Conservation (phyloP, 1,284 basidiomycete genomes). For the Somion occarium region DNA sequence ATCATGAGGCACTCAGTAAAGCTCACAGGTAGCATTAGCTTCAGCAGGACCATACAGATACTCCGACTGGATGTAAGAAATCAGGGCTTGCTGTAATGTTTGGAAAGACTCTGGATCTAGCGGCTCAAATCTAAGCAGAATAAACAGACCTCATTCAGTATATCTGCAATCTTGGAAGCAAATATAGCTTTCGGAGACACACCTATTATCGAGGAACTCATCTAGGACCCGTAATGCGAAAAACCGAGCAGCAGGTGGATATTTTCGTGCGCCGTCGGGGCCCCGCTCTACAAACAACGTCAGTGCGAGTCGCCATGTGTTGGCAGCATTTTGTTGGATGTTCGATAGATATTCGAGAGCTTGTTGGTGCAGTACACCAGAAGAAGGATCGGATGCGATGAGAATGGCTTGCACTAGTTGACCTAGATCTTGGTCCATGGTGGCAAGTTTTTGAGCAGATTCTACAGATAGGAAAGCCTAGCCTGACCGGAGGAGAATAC, state of each 20-base stretch:
- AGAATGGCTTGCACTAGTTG: constrained; percentile 79
- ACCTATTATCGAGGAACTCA: constrained; percentile 84
- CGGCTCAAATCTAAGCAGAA: constrained; percentile 53
- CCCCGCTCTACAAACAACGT: constrained; percentile 65
- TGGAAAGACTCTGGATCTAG: constrained; percentile 67
- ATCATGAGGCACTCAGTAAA: constrained; percentile 5
- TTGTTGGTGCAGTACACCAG: constrained; percentile 65
- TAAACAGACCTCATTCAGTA: neutral
- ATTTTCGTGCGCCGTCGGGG: constrained; percentile 55
- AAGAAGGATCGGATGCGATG: constrained; percentile 78
- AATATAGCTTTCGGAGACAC: constrained; percentile 27
- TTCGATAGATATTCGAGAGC: constrained; percentile 78
- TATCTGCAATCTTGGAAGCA: neutral
- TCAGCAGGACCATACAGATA: constrained; percentile 77
- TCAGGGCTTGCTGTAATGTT: constrained; percentile 62
- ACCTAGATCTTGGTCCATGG: constrained; percentile 70
- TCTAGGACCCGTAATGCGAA: constrained; percentile 84
- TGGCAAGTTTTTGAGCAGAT: constrained; percentile 1
- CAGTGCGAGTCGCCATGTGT: constrained; percentile 78
- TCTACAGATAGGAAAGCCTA: constrained; percentile 1
- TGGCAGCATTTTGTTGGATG: constrained; percentile 69
- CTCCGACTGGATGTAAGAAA: constrained; percentile 76
- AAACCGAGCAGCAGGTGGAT: constrained; percentile 75
- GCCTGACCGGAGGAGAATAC: neutral
- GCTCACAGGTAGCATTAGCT: constrained; percentile 68